Percentiles rank a stretch among this genome's conserved stretches.
Evolutionary conservation across 2,329 filamentous ascomycete genomes (phyloP).

Genomic region (Verruconis gallopava): DNA sequence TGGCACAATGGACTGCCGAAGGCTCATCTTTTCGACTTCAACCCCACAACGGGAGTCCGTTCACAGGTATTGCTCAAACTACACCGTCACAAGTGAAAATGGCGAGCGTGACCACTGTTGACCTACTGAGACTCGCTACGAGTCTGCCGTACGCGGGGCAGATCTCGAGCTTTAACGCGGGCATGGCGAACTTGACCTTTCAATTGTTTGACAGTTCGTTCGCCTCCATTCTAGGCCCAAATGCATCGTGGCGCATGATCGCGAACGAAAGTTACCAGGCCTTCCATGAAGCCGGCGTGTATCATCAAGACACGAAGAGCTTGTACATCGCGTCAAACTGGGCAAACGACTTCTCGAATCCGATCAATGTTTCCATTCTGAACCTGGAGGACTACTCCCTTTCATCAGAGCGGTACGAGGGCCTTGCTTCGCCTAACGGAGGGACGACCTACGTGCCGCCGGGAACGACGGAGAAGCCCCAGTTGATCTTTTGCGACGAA

Average conservation of each 20-base stretch:
- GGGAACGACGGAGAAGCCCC: conserved; percentile 14
- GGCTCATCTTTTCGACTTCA: too few species aligned
- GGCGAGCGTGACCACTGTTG: conserved; percentile 13
- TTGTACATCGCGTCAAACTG: conserved; percentile 31
- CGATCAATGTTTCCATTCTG: conserved; percentile 17
- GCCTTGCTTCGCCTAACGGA: conserved; percentile 17
- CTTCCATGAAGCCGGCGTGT: conserved; percentile 30
- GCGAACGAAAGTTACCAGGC: conserved; percentile 15
- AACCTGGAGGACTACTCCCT: conserved; percentile 16
- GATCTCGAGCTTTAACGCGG: conserved; percentile 17
- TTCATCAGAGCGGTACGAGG: conserved; percentile 11
- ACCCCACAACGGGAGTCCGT: too few species aligned
- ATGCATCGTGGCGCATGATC: conserved; percentile 3
- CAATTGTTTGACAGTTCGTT: conserved; percentile 6
- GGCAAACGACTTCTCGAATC: conserved; percentile 12
- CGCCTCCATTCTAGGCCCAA: conserved; percentile 3
- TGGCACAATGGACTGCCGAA: too few species aligned
- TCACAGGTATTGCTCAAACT: too few species aligned
- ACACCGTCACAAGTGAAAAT: too few species aligned
- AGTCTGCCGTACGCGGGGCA: conserved; percentile 17
- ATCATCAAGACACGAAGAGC: conserved; percentile 22
- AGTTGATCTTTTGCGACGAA: conserved; percentile 23
- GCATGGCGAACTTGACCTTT: conserved; percentile 15
- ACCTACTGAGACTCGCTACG: conserved; percentile 21
- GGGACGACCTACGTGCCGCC: conserved; percentile 24